Base-by-base conservation (phyloP, 768 basidiomycete species). In the Boletus reticulatus region DNA sequence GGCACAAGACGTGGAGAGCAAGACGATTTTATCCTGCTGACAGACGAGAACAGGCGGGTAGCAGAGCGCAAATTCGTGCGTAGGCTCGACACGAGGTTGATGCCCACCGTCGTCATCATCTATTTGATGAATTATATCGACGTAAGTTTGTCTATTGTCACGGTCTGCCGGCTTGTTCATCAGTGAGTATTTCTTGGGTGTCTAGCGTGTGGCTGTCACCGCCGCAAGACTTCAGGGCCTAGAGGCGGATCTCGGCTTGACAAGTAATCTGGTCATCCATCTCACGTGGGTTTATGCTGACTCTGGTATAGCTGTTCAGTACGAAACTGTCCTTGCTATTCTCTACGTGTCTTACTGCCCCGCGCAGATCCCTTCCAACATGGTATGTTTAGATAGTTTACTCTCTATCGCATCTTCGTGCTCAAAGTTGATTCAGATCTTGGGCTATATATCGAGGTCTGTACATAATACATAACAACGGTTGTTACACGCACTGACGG, bases 311-410 rank as follows among this genome's bases (percentile, higher is more conserved):
- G 83, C 79, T 55, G 64, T 83, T 13, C 76, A 84, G 62, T 84
- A 84, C 63, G 71, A 73, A 22, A 78, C 78, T 4, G 69, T 83
- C 19, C 66, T 84, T 14, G 81, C 82, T 0, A 71, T 81, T 42
- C 72, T 84, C 20, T 84, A 78, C 57, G 85, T 74, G 4, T 81
- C 83, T 1, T 85, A 87, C 56, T 80, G 79, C 43, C 84, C 84
- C 3, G 80, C 81, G 17, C 84, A 87, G 60, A 78, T 87, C 50
- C 85, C 85, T 1, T 85, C 81, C 0, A 88, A 85, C 62, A 85
- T 87, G 81, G 84, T 80, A 58, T n/a, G 72, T 42, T 6, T 48
- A 17, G 2, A 46, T 27, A 16, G 1, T 13, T 36, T 11, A 16
- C 50, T 38, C 2, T 14, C 31, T n/a, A 5, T 19, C 6, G 22